Evolutionary conservation across 2,329 filamentous ascomycete species (phyloP), one percentile per base, ranked within the genome.

Genomic region (Phoma herbarum): DNA sequence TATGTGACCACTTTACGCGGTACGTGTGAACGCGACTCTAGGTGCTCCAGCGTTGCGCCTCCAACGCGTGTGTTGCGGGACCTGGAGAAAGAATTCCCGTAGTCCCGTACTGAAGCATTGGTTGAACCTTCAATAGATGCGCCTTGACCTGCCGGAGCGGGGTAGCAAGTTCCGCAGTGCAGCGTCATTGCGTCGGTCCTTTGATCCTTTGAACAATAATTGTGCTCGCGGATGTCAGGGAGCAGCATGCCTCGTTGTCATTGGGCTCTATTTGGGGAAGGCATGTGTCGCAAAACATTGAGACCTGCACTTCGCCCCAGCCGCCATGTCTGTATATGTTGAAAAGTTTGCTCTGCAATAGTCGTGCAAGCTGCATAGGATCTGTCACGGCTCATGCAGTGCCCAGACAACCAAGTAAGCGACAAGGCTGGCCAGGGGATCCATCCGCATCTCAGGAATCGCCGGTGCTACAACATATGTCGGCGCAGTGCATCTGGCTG

Each of bases 331-430:
- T 63, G 58, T 64, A 63, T 64, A 63, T 46, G 62, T 62, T 58
- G 59, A 59, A 66, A 67, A 71, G 71, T 74, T 74, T 74, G 71
- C 73, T 72, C 57, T 52, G 50, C 49, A 60, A 51, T 54, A 37
- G 65, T 65, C 39, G 65, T 65, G 63, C 65, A 63, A 63, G 57
- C 61, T 65, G 66, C 65, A 68, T 62, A 64, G 29, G 64, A 63
- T 66, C 59, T 68, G 61, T 72, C 69, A 53, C 56, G 45, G 57
- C 46, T 47, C 42, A 47, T 60, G 52, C 52, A 47, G 57, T 60
- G 57, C 52, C 52, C 42, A 47, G 57, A 46, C 51, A 55, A 60
- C 57, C 51, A 52, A 26, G 26, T 42, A 59, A 59, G 57, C 57
- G 57, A 60, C 37, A 28, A 55, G 46, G 46, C 39, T 42, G 28